These are phyloP conservation scores for Dryas drummondii DNA, from an alignment of 306 rosid species.

Conservation along the genomic window DNA sequence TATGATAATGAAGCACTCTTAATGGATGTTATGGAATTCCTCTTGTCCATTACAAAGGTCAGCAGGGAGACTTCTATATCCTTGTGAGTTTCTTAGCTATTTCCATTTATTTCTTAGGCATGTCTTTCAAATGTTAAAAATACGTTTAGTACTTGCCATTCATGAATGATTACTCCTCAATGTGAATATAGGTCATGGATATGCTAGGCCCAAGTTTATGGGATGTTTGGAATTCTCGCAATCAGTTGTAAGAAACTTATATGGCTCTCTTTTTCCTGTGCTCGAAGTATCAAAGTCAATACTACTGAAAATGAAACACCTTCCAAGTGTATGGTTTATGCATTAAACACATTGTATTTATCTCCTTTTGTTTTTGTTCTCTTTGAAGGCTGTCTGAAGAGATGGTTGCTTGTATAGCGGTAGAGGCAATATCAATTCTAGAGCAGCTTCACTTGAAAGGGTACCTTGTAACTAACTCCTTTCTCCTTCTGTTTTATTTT, in stretches of 20 bases:
- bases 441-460: conserved; percentile 38
- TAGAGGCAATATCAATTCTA: conserved; percentile 42
- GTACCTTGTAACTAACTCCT: conserved; percentile 16
- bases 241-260: conserved; percentile 37
- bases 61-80: conserved; percentile 41
- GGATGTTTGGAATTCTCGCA: conserved; percentile 43
- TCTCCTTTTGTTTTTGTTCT: background rate
- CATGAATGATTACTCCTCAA: background rate
- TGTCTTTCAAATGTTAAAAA: conserved; percentile 3
- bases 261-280: background rate
- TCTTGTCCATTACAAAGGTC: conserved; percentile 42
- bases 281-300: background rate
- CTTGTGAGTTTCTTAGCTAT: conserved; percentile 31
- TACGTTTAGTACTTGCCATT: background rate
- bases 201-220: conserved; percentile 42
- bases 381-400: conserved; percentile 36
- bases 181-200: conserved; percentile 39
- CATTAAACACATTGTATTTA: background rate
- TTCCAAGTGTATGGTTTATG: background rate
- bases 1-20: conserved; percentile 26
- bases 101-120: background rate
- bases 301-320: background rate
- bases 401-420: conserved; percentile 43
- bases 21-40: conserved; percentile 44
- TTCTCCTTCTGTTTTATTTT: background rate